Conservation (phyloP, 495 filamentous ascomycete genomes). For the Xylaria sp. region DNA sequence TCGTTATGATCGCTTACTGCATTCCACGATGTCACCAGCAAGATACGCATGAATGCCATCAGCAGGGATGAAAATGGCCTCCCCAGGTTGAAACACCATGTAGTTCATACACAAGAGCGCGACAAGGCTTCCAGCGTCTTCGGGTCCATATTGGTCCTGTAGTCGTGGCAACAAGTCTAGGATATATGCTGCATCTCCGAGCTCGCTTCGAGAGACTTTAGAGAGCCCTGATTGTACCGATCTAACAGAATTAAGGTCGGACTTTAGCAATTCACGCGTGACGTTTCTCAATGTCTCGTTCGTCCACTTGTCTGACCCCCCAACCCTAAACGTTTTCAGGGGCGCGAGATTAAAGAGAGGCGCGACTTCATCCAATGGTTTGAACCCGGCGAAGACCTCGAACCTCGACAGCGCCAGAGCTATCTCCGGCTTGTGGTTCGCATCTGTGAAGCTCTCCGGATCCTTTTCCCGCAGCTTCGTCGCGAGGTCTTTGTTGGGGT, state of each 20-base stretch:
- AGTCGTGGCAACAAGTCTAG: slow-evolving; percentile 69
- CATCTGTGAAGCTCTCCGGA: slow-evolving; percentile 70
- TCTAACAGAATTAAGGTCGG: slow-evolving; percentile 58
- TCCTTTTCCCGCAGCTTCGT: slow-evolving; percentile 67
- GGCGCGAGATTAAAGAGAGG: slow-evolving; percentile 61
- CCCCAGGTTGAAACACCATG: slow-evolving; percentile 66
- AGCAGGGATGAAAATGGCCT: slow-evolving; percentile 76
- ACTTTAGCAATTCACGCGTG: slow-evolving; percentile 62
- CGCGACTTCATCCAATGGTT: slow-evolving; percentile 67
- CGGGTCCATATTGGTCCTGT: slow-evolving; percentile 65
- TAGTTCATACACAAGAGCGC: slow-evolving; percentile 79
- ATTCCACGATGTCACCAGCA: slow-evolving; percentile 81
- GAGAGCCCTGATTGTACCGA: slow-evolving; percentile 58
- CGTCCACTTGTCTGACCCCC: slow-evolving; percentile 55
- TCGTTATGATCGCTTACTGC: slow-evolving; percentile 49
- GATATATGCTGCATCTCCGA: slow-evolving; percentile 65
- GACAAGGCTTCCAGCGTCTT: slow-evolving; percentile 68
- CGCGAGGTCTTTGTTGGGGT: slow-evolving; percentile 73
- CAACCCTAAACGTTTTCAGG: slow-evolving; percentile 59
- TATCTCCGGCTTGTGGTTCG: slow-evolving; percentile 86
- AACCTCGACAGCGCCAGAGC: slow-evolving; percentile 78
- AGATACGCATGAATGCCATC: slow-evolving; percentile 83
- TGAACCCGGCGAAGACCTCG: slow-evolving; percentile 81
- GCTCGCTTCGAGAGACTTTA: slow-evolving; percentile 52
- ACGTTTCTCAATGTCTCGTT: slow-evolving; percentile 67